Evolutionary conservation across 129 eudicot genomes (phyloP), one percentile per base, ranked within the genome.

Genomic region (Escallonia herrerae): DNA sequence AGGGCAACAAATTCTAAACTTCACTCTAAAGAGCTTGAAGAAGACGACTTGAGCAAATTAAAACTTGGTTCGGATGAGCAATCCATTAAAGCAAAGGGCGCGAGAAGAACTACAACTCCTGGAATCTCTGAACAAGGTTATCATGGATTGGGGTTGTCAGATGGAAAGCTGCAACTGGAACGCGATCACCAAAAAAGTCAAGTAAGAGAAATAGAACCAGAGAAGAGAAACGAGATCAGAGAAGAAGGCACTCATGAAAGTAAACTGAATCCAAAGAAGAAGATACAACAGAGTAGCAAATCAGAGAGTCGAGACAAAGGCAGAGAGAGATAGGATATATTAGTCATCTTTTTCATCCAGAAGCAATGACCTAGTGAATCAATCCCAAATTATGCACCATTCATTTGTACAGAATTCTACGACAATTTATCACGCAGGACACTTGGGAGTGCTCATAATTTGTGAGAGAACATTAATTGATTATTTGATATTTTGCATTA

Each of bases 201-300:
- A 64, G 63, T 45, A 15, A 49, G 41, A 40, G 67, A 64, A 67
- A 56, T 62, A 42, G 72, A 65, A 15, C 69, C 68, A n/a, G 63
- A 66, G 52, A 75, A 61, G 45, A 66, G 46, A 52, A 62, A 56
- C 60, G 80, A 72, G 63, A 82, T 66, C 53, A 63, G 62, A 63
- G 77, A 76, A 54, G 84, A 68, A 61, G 68, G 68, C 72, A 75
- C 5, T 13, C 14, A 39, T 8, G 54, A 58, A 48, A 56, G 54
- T n/a, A 60, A 60, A 67, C 43, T 58, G 40, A 63, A 75, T 57
- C 72, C 62, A 37, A 56, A 33, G 4, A 79, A 82, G 56, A 65
- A 55, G 37, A 63, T 74, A 8, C 79, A 68, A 40, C 60, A 40
- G 42, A 69, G 80, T 70, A 83, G 76, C 67, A 69, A 52, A 74